Evolutionary conservation across 2,329 filamentous ascomycete genomes (phyloP), one percentile per base, ranked within the genome.

Genomic region (Fusarium sp.): DNA sequence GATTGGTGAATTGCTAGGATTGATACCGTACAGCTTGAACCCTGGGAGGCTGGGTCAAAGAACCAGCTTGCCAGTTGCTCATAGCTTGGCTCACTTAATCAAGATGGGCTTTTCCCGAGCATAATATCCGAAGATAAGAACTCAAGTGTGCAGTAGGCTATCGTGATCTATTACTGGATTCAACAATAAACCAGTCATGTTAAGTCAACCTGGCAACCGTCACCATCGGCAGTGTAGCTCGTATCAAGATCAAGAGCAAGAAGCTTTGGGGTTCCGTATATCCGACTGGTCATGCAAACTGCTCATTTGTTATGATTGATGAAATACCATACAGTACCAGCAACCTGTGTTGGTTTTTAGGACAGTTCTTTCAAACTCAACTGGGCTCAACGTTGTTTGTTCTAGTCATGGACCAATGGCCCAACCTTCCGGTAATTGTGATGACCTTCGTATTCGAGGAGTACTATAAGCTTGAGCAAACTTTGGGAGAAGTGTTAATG

Each of bases 351-450:
- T 52, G 34, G 64, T 58, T 62, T 22, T 29, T 32, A 40, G 32
- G 46, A 58, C 65, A 73, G 59, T 67, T 67, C 72, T 51, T 56
- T 40, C 24, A 47, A 38, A 53, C 7, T 24, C 44, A 25, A n/a
- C 40, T 30, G 46, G 62, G 38, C 43, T 58, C 62, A 69, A 29
- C 27, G 34, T 25, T 22, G 40, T 32, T 46, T 46, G 46, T 56
- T 48, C 49, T 34, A 52, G 46, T 18, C 32, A 48, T 62, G 24
- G 13, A 38, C 6, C 10, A 38, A 38, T 38, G 10, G 18, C 34
- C 34, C 10, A 38, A 38, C 34, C 18, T 38, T 18, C 34, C 18
- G 3, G 6, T 12, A n/a, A n/a, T n/a, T 38, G 34, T n/a, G 7
- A 38, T 38, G 18, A 38, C 18, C 6, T 38, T 38, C 10, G 34